phyloP scores from a whole-genome alignment of 495 filamentous ascomycete genomes.

The Mycothermus thermophilus region DNA sequence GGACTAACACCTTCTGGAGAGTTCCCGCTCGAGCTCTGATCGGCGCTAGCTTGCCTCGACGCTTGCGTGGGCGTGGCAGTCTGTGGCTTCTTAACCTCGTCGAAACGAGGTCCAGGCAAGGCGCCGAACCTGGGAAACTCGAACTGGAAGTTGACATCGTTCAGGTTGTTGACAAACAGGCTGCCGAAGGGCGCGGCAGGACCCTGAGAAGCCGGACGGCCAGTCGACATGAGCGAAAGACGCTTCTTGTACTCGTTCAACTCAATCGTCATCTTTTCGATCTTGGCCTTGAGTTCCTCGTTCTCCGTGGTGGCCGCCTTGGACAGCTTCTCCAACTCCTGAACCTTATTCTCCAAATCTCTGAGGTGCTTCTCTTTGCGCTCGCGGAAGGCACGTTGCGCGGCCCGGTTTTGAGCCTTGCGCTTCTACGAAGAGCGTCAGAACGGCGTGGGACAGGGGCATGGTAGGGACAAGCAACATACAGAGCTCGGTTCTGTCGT shows the following conservation, averaged over 20 bases:
- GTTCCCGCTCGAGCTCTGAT: conserved; percentile 21
- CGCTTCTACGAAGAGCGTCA: conserved; percentile 64
- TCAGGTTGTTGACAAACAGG: conserved; percentile 47
- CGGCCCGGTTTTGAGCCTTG: conserved; percentile 95
- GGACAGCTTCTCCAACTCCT: conserved; percentile 79
- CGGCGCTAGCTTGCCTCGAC: conserved; percentile 12
- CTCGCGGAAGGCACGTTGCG: conserved; percentile 92
- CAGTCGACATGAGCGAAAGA: conserved; percentile 43
- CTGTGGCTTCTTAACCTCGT: no score
- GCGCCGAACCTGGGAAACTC: conserved; percentile 87
- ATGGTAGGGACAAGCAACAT: conserved; percentile 28
- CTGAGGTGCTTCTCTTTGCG: conserved; percentile 96
- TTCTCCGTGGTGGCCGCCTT: conserved; percentile 79
- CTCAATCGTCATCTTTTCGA: conserved; percentile 76
- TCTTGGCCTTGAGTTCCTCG: conserved; percentile 63
- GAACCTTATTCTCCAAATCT: conserved; percentile 88
- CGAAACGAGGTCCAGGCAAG: conserved; percentile 55
- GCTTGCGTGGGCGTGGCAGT: conserved; percentile 9
- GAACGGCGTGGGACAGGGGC: conserved; percentile 10
- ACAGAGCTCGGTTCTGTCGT: conserved; percentile 93
- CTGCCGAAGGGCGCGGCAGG: conserved; percentile 22
- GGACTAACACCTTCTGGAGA: conserved; percentile 18
- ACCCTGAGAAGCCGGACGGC: conserved; percentile 9
- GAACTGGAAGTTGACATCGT: conserved; percentile 65
- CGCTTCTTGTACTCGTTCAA: conserved; percentile 82